phyloP scores from a whole-genome alignment of 75 land plant species.

The Chamaecyparis obtusa region DNA sequence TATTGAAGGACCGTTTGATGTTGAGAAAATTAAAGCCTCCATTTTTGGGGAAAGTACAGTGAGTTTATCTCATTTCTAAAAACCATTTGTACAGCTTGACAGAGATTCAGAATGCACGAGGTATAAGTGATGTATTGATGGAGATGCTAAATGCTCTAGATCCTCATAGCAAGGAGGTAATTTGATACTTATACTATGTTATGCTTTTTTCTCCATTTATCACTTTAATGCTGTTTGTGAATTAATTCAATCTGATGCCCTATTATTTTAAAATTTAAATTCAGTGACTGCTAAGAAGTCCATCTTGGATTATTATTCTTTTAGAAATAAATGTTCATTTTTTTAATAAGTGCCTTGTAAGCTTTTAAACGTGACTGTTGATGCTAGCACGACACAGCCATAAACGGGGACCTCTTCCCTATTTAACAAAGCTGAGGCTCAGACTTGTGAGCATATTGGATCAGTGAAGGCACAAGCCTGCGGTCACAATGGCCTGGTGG shows the following conservation, averaged over 20 bases:
- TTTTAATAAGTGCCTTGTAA: no score
- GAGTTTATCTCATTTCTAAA: not conserved
- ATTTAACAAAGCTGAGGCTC: no score
- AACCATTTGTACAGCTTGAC: conserved; percentile 38
- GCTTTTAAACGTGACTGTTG: no score
- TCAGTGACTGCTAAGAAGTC: not conserved
- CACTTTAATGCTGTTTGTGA: not conserved
- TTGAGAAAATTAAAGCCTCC: not conserved
- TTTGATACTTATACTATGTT: not conserved
- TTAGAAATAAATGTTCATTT: not conserved
- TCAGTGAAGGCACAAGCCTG: no score
- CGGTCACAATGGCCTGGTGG: no score
- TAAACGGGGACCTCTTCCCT: no score
- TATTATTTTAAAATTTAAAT: not conserved
- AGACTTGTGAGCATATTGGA: no score
- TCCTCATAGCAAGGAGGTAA: conserved; percentile 72
- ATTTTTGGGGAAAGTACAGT: not conserved
- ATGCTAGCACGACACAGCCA: no score
- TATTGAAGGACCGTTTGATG: not conserved
- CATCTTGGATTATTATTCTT: not conserved
- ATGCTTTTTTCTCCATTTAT: not conserved
- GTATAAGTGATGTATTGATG: conserved; percentile 61
- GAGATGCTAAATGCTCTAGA: conserved; percentile 90
- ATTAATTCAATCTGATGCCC: not conserved
- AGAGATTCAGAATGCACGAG: conserved; percentile 69